Base-by-base conservation (phyloP, 2,329 filamentous ascomycete genomes). In the Diplodia corticola region DNA sequence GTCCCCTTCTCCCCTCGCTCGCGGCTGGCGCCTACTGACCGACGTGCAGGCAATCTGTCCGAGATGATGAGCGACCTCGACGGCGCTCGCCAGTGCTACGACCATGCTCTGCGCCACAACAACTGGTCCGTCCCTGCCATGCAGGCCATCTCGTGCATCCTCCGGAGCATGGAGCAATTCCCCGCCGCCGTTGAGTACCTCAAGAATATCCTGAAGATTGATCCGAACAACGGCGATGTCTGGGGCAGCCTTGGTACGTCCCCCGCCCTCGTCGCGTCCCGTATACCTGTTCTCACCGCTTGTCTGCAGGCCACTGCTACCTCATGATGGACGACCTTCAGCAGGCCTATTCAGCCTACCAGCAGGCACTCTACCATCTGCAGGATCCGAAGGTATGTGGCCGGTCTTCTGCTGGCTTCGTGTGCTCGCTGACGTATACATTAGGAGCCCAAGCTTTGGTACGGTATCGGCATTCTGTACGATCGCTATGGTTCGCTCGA, bases 321-420 rank as follows among this genome's bases (percentile, higher is more conserved):
- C 84, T 99, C 28, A 99, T 99, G 95, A 96, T 97, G 87, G 95
- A 99, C 75, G 94, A 97, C 74, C 81, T 98, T 37, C 95, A 98
- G 79, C 93, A 98, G 75, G 95, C 95, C 0, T 99, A 99, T 74
- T 91, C 92, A 35, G 93, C 95, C 0, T 99, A 99, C 76, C 95
- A 99, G 77, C 92, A 96, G 76, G 95, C 95, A 5, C 82, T 98
- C 6, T 94, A 97, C 69, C 94, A 98, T 78, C 83, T 99, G 48
- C 88, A 90, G 57, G 94, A 97, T 76, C 93, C 94, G 1, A 98
- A 97, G 86, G 35, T 67, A 46, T 30, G 51, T 61, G 6, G 17
- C n/a, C 10, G 4, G 37, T 30, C 4, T 24, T 24, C 13, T 9
- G 9, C 2, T n/a, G 9, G 30, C 30, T 30, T 26, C 37, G 15